Evolutionary conservation across 495 filamentous ascomycete genomes (phyloP).

Genomic region (Aspergillus funiculosus): DNA sequence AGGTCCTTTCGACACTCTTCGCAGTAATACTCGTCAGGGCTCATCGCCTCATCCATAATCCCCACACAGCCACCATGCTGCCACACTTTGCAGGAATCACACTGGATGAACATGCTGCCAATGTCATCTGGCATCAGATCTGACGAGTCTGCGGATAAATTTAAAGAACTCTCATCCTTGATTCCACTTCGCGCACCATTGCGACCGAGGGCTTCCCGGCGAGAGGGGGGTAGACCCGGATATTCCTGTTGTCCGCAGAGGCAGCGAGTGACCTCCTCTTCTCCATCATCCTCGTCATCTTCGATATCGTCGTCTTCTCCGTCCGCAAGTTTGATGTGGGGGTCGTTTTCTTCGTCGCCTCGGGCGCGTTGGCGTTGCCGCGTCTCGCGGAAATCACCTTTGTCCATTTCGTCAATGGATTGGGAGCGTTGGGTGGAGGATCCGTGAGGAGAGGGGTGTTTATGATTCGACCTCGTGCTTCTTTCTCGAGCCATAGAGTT

Average conservation of each 20-base stretch:
- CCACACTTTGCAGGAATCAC: conserved; percentile 97
- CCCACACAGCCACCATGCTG: conserved; percentile 98
- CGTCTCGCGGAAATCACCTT: conserved; percentile 60
- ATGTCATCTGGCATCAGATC: conserved; percentile 67
- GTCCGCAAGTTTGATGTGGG: conserved; percentile 31
- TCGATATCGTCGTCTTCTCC: conserved; percentile 55
- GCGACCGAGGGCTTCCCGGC: conserved; percentile 52
- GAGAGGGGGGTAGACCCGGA: conserved; percentile 71
- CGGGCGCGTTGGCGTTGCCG: conserved; percentile 67
- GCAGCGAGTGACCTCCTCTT: conserved; percentile 91
- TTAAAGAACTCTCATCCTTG: conserved; percentile 52
- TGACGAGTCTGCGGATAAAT: conserved; percentile 31
- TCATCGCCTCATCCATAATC: conserved; percentile 86
- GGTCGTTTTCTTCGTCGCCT: conserved; percentile 54
- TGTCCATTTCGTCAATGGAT: conserved; percentile 66
- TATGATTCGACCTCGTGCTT: conserved; percentile 63
- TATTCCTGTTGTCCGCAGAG: conserved; percentile 94
- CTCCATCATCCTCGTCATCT: conserved; percentile 61
- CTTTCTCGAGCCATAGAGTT: conserved; percentile 63
- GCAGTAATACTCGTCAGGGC: conserved; percentile 96
- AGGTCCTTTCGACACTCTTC: conserved; percentile 89
- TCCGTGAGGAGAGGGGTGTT: conserved; percentile 66
- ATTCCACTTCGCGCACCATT: conserved; percentile 42
- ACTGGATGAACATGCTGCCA: conserved; percentile 95
- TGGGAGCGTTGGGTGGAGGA: conserved; percentile 72